A percentile compares a stretch with the other conserved stretches of the same genome.
These are phyloP conservation scores for Erythrophleum ivorense DNA, from an alignment of 331 rosid genomes.

Conservation along the genomic window DNA sequence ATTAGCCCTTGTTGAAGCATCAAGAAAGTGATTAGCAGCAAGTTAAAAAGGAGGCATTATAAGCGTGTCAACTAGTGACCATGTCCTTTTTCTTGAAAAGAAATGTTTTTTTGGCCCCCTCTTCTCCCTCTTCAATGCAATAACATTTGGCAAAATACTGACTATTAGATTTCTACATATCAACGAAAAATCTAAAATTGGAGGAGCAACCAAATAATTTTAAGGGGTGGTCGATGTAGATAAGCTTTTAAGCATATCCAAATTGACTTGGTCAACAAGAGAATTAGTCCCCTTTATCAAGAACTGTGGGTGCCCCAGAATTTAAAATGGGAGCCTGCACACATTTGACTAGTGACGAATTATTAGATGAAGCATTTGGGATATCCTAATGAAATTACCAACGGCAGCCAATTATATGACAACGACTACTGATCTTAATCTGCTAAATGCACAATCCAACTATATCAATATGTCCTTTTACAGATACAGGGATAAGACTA, in stretches of 20 bases:
- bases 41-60: not conserved
- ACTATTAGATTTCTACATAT: not conserved
- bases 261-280: constrained; percentile 15
- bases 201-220: not conserved
- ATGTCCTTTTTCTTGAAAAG: not conserved
- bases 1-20: not conserved
- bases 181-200: not conserved
- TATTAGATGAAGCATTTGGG: constrained; percentile 11
- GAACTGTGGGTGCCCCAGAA: constrained; percentile 34
- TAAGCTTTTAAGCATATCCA: constrained; percentile 17
- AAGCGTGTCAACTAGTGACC: not conserved
- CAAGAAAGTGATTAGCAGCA: not conserved
- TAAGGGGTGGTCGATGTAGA: constrained; percentile 16
- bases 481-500: not conserved
- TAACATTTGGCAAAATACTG: not conserved
- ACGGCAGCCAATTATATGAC: not conserved
- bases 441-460: not conserved
- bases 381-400: not conserved
- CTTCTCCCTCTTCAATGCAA: too few relatives aligned
- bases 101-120: too few relatives aligned
- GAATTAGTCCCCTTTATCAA: constrained; percentile 25
- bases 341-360: not conserved
- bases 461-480: not conserved
- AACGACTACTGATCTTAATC: constrained; percentile 4
- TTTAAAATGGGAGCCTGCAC: constrained; percentile 33